Conservation (phyloP, 164 flowering plant genomes). For the Nymphaea thermarum region DNA sequence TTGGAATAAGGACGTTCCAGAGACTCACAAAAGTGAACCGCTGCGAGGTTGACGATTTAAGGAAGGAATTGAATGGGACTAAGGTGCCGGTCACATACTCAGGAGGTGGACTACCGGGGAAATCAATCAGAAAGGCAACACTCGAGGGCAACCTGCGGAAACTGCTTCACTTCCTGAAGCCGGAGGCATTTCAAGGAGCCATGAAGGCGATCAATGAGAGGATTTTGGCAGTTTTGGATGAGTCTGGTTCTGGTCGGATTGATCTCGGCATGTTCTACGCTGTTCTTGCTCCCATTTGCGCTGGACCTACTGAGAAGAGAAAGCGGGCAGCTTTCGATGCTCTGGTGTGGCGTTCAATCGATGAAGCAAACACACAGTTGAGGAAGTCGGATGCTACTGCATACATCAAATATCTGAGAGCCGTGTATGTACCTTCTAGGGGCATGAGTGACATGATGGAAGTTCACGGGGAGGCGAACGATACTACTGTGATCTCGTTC, state of each 20-base stretch:
- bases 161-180: conserved; percentile 61
- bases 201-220: conserved; percentile 91
- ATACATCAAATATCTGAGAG: conserved; percentile 70
- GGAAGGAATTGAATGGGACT: conserved; percentile 66
- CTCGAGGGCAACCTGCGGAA: conserved; percentile 65
- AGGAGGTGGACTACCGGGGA: conserved; percentile 72
- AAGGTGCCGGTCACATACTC: conserved; percentile 87
- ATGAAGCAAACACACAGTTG: conserved; percentile 52
- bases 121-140: conserved; percentile 75
- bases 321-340: conserved; percentile 83
- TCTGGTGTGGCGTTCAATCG: conserved; percentile 79
- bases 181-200: conserved; percentile 90
- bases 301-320: conserved; percentile 60
- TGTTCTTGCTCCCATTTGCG: conserved; percentile 72
- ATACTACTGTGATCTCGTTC: conserved; percentile 45
- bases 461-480: conserved; percentile 53
- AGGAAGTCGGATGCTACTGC: conserved; percentile 49
- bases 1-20: conserved; percentile 83
- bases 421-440: conserved; percentile 64
- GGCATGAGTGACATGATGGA: conserved; percentile 76
- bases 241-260: conserved; percentile 63
- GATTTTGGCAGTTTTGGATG: conserved; percentile 62
- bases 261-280: conserved; percentile 94
- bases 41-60: conserved; percentile 65
- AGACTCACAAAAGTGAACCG: conserved; percentile 66